Evolutionary conservation across 2,329 filamentous ascomycete genomes (phyloP).

Genomic region (Fusarium floridanum): DNA sequence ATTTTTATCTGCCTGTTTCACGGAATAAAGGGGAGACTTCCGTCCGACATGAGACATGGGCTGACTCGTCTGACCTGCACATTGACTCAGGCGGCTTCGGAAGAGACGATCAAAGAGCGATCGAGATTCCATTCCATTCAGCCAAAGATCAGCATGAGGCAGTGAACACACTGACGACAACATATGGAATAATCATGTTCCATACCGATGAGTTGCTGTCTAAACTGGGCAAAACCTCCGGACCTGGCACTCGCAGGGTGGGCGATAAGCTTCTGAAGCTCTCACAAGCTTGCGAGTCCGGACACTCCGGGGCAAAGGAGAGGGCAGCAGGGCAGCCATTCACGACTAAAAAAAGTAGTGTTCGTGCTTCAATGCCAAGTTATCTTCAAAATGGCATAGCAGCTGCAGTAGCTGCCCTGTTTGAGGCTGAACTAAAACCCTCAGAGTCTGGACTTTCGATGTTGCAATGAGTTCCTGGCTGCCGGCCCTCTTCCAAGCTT

Average conservation of each 20-base stretch:
- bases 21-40: background rate
- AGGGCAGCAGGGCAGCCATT: background rate
- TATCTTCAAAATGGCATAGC: background rate
- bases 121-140: slow-evolving; percentile 30
- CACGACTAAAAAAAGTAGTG: background rate
- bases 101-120: slow-evolving; percentile 26
- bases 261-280: slow-evolving; percentile 3
- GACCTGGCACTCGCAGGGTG: background rate
- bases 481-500: background rate
- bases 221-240: background rate
- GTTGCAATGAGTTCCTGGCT: background rate
- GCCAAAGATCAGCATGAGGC: background rate
- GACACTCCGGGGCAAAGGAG: background rate
- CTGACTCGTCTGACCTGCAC: slow-evolving; percentile 11
- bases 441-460: background rate
- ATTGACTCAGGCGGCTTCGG: slow-evolving; percentile 8
- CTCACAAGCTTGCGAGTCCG: background rate
- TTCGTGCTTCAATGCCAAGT: background rate
- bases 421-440: background rate
- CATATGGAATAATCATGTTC: slow-evolving; percentile 1
- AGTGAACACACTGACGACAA: slow-evolving; percentile 6
- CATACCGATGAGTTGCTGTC: background rate
- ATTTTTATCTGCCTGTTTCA: background rate
- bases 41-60: slow-evolving; percentile 30
- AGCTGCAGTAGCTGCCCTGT: background rate